Conservation (phyloP, 305 asterid species). For the Salvia sclarea region DNA sequence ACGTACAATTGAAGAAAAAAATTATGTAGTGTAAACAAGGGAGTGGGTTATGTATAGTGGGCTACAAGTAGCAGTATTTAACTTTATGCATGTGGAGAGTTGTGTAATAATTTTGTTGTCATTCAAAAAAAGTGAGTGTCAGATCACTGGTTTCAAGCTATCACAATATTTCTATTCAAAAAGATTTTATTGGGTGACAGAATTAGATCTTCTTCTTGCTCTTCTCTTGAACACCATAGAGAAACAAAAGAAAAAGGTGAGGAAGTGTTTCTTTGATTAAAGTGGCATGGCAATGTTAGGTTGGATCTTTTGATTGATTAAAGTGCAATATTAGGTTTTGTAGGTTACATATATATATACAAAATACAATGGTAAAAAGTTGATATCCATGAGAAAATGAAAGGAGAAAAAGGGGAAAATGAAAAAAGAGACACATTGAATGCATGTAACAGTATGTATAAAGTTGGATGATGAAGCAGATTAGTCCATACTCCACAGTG, state of each 20-base stretch:
- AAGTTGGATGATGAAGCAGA: slow-evolving; percentile 17
- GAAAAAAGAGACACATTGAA: slow-evolving; percentile 6
- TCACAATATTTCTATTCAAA: slow-evolving; percentile 17
- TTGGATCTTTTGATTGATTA: slow-evolving; percentile 23
- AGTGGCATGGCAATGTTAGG: slow-evolving; percentile 15
- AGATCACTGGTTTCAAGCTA: slow-evolving; percentile 32
- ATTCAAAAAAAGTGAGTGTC: slow-evolving; percentile 32
- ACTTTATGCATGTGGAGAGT: slow-evolving; percentile 31
- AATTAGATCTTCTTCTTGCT: slow-evolving; percentile 18
- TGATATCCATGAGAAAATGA: slow-evolving; percentile 19
- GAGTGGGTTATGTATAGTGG: slow-evolving; percentile 21
- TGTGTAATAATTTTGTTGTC: slow-evolving; percentile 28
- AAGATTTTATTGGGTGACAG: slow-evolving; percentile 29
- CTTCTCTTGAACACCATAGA: too few relatives aligned
- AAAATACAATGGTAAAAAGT: neutral
- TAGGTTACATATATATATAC: neutral
- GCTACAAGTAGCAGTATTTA: slow-evolving; percentile 20
- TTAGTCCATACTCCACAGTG: too few relatives aligned
- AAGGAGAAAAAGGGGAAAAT: slow-evolving; percentile 3
- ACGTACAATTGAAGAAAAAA: slow-evolving; percentile 18
- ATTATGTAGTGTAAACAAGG: slow-evolving; percentile 11
- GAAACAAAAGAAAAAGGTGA: too few relatives aligned
- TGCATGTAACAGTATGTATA: neutral
- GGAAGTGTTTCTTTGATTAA: slow-evolving; percentile 6
- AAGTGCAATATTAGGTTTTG: slow-evolving; percentile 14